These are phyloP conservation scores for Evansstolkia leycettana DNA, from an alignment of 495 filamentous ascomycete genomes.

Conservation along the genomic window DNA sequence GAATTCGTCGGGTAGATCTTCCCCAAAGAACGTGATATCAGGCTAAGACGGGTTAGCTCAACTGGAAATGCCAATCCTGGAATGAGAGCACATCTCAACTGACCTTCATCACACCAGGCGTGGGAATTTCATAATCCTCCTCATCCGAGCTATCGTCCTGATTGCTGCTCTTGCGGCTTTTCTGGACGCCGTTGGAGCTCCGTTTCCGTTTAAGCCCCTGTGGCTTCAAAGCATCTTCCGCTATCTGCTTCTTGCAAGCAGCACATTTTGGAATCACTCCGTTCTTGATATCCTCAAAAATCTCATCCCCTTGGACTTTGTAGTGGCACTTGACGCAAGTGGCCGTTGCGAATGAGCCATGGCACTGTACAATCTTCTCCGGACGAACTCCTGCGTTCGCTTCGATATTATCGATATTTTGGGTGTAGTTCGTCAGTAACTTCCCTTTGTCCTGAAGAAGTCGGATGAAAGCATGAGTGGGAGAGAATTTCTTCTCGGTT, in stretches of 20 bases:
- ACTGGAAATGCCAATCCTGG: neutral
- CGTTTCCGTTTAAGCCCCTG: conserved; percentile 65
- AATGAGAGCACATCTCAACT: conserved; percentile 3
- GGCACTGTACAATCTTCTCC: conserved; percentile 88
- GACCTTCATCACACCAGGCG: conserved; percentile 85
- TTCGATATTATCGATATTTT: conserved; percentile 98
- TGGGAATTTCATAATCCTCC: conserved; percentile 56
- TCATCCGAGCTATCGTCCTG: conserved; percentile 57
- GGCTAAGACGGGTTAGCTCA: conserved; percentile 33
- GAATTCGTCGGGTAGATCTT: conserved; percentile 68
- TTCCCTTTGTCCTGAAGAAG: conserved; percentile 85
- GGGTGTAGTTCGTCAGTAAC: conserved; percentile 91
- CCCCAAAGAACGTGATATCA: conserved; percentile 89
- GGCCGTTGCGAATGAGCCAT: conserved; percentile 89
- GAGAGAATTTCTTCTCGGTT: conserved; percentile 57
- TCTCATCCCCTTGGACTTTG: conserved; percentile 60
- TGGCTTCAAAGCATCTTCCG: conserved; percentile 25
- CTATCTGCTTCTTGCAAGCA: conserved; percentile 26
- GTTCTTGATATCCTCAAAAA: conserved; percentile 67
- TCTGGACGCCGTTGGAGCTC: conserved; percentile 44
- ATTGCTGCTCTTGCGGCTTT: conserved; percentile 36
- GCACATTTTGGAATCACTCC: conserved; percentile 52
- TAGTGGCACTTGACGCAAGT: conserved; percentile 74
- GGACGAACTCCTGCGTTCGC: conserved; percentile 68
- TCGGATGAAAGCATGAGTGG: conserved; percentile 91